phyloP scores from a whole-genome alignment of 78 protist species.

The slime mould (Dictyostelium discoideum) region DNA sequence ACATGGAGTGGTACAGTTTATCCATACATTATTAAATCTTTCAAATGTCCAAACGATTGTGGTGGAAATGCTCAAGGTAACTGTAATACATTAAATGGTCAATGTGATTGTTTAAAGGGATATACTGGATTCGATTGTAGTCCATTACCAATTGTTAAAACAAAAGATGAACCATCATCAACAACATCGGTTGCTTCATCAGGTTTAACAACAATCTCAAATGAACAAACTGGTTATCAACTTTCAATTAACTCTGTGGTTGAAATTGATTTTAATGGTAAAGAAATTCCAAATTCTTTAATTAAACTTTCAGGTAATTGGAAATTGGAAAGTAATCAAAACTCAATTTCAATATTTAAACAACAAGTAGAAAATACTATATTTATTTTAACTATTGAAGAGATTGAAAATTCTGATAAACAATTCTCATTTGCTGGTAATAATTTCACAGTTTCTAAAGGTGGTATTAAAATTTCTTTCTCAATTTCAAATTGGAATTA shows the following conservation, averaged over 20 bases:
- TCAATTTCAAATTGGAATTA: background rate
- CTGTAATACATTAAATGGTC: background rate
- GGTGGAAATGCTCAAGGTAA: background rate
- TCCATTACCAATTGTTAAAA: background rate
- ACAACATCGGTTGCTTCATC: background rate
- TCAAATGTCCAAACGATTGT: background rate
- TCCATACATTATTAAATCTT: background rate
- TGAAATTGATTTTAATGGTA: background rate
- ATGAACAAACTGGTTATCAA: background rate
- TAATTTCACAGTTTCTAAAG: background rate
- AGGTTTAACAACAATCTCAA: background rate
- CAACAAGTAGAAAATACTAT: background rate
- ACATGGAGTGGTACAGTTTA: background rate
- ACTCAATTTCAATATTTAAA: background rate
- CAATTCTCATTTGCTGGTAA: constrained; percentile 25
- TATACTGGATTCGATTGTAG: background rate
- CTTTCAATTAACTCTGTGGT: background rate
- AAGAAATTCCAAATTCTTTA: background rate
- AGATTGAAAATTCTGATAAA: background rate
- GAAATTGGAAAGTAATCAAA: background rate
- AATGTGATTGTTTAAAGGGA: background rate
- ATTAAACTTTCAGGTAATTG: background rate
- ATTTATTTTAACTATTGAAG: background rate
- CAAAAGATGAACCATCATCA: background rate
- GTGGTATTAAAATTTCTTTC: background rate